Conservation (phyloP, 2,329 filamentous ascomycete species). For the Clonostachys rosea region DNA sequence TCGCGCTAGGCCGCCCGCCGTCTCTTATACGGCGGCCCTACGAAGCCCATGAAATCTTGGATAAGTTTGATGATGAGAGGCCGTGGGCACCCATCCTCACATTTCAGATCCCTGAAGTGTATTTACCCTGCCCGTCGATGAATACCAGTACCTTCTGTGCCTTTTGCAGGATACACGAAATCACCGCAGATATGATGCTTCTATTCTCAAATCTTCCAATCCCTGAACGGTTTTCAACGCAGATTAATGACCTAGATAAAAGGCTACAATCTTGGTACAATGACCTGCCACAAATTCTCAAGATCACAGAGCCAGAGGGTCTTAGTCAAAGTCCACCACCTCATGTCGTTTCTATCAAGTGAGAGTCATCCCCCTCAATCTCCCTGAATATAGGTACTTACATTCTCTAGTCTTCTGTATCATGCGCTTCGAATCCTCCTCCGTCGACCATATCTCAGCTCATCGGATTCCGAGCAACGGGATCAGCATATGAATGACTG, state of each 20-base stretch:
- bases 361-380: background rate
- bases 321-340: conserved; percentile 5
- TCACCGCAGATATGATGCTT: conserved; percentile 10
- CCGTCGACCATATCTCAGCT: conserved; percentile 2
- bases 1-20: conserved; percentile 8
- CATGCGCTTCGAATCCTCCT: conserved; percentile 8
- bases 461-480: background rate
- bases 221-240: conserved; percentile 1
- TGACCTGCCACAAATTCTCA: background rate
- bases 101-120: background rate
- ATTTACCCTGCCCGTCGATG: background rate
- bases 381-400: background rate
- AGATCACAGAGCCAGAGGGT: background rate
- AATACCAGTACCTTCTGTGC: conserved; percentile 7
- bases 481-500: background rate
- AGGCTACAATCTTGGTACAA: conserved; percentile 5
- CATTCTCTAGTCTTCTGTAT: conserved; percentile 4
- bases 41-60: conserved; percentile 5
- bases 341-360: conserved; percentile 8
- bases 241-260: conserved; percentile 3
- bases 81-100: conserved; percentile 7
- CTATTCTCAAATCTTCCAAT: conserved; percentile 4
- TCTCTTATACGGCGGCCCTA: conserved; percentile 4
- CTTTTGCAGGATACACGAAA: conserved; percentile 7
- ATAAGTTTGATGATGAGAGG: conserved; percentile 8